Conservation (phyloP, 169 alveolate species). For the Eimeria acervulina region DNA sequence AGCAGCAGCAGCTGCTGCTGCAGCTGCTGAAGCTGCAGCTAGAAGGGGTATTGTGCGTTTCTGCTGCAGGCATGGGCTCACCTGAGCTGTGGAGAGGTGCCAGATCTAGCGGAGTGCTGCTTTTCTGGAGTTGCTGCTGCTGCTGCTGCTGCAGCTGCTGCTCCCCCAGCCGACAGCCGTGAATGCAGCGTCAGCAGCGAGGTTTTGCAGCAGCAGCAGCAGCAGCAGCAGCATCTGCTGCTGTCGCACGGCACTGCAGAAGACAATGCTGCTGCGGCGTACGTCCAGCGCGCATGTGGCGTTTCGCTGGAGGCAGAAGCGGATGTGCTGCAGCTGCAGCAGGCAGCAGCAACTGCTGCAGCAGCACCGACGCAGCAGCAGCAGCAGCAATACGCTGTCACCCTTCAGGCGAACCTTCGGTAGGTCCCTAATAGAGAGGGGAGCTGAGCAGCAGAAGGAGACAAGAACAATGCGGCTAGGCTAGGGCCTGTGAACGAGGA, state of each 20-base stretch:
- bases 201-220: conserved; percentile 22
- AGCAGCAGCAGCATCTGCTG: conserved; percentile 43
- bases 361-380: background rate
- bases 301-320: background rate
- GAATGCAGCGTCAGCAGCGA: conserved; percentile 27
- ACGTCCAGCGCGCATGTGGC: background rate
- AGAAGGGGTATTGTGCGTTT: background rate
- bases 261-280: background rate
- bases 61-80: conserved; percentile 81
- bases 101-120: conserved; percentile 76
- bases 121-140: conserved; percentile 12
- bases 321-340: conserved; percentile 59
- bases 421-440: background rate
- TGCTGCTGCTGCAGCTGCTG: conserved; percentile 40
- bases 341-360: conserved; percentile 57
- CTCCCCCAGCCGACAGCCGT: background rate
- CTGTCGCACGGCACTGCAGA: background rate
- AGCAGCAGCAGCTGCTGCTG: background rate
- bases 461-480: background rate
- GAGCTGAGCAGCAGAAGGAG: background rate
- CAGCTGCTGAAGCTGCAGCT: conserved; percentile 43
- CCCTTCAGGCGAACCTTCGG: conserved; percentile 52
- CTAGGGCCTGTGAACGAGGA: no score
- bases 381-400: conserved; percentile 10
- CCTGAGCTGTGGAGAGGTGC: conserved; percentile 72